phyloP scores from a whole-genome alignment of 2,329 filamentous ascomycete genomes.

The Cladophialophora exuberans region DNA sequence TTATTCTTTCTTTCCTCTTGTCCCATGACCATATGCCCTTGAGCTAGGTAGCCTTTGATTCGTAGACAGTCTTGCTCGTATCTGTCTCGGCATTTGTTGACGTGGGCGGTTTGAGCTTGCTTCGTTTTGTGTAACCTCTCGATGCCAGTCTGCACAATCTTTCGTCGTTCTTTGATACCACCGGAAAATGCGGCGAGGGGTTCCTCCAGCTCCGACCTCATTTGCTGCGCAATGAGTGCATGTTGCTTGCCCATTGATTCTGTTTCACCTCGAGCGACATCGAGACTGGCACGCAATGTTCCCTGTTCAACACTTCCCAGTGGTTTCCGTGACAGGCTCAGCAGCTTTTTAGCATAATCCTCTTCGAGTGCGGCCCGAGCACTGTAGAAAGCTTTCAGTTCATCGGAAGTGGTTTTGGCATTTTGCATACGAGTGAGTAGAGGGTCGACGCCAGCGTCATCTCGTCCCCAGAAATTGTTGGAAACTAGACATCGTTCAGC shows the following conservation, averaged over 20 bases:
- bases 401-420: constrained; percentile 92
- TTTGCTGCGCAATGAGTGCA: constrained; percentile 84
- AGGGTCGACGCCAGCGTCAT: constrained; percentile 91
- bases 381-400: constrained; percentile 87
- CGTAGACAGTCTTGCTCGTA: constrained; percentile 98
- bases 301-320: constrained; percentile 87
- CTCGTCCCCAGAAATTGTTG: constrained; percentile 99
- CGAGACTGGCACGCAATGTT: constrained; percentile 79
- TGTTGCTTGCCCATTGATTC: constrained; percentile 95
- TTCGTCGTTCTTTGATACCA: constrained; percentile 92
- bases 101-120: constrained; percentile 82
- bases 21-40: constrained; percentile 99
- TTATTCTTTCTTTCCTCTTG: constrained; percentile 99
- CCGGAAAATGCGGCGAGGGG: constrained; percentile 88
- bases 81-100: constrained; percentile 94
- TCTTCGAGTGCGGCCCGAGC: constrained; percentile 94
- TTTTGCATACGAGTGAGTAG: constrained; percentile 92
- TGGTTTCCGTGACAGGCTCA: constrained; percentile 83
- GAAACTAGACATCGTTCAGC: constrained; percentile 57
- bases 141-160: constrained; percentile 92
- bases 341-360: constrained; percentile 88
- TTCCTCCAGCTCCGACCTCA: constrained; percentile 95
- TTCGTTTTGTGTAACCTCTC: constrained; percentile 95
- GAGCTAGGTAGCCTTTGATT: constrained; percentile 97
- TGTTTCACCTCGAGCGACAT: constrained; percentile 84